Conservation (phyloP, 345 rosid species). For the Eucalyptus cloeziana region DNA sequence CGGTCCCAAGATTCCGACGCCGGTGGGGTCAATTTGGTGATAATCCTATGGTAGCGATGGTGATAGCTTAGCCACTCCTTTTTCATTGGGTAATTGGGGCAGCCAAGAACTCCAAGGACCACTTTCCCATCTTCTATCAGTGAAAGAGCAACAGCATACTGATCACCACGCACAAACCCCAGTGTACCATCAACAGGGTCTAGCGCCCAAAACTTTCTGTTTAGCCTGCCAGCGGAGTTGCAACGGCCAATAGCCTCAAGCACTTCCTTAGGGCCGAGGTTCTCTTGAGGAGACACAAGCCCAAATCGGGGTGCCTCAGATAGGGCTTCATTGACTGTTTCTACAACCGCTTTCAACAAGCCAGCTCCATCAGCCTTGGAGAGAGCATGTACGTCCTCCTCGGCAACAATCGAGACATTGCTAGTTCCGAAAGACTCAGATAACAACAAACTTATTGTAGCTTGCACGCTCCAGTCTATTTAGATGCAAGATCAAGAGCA, state of each 20-base stretch:
- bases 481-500: neutral
- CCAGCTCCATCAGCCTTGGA: conserved; percentile 38
- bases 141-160: conserved; percentile 86
- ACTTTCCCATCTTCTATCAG: conserved; percentile 73
- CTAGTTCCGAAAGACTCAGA: conserved; percentile 43
- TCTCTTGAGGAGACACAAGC: conserved; percentile 37
- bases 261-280: conserved; percentile 38
- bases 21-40: conserved; percentile 6
- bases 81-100: conserved; percentile 84
- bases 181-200: conserved; percentile 95
- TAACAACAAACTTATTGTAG: conserved; percentile 74
- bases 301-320: conserved; percentile 56
- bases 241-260: conserved; percentile 72
- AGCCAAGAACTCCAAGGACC: conserved; percentile 79
- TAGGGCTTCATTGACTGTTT: conserved; percentile 59
- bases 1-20: conserved; percentile 27
- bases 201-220: conserved; percentile 78
- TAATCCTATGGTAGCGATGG: conserved; percentile 12
- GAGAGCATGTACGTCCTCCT: conserved; percentile 70
- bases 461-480: conserved; percentile 89
- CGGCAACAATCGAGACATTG: conserved; percentile 62
- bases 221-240: conserved; percentile 65
- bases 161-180: conserved; percentile 92
- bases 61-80: conserved; percentile 53
- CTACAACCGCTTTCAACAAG: conserved; percentile 41